Evolutionary conservation across 805 yeast species (phyloP), one percentile per base, ranked within the genome.

Genomic region (Grigorovia transvaalensis): DNA sequence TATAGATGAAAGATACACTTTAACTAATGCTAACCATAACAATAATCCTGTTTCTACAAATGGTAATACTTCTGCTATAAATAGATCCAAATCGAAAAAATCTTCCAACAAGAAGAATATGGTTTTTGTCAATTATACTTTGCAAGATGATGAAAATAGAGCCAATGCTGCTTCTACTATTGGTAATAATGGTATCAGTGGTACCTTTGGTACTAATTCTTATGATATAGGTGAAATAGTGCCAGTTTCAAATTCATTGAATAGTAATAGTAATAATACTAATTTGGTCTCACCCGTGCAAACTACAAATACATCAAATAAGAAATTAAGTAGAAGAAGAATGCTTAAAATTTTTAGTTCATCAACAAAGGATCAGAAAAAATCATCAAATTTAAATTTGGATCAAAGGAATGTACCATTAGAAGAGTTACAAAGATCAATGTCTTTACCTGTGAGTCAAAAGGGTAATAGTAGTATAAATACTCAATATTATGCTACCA

Each of bases 91-190:
- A 9, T 15, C 41, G n/a, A 56, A 57, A 47, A 50, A 50, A 44
- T 54, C 54, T 49, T 57, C 53, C 44, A 59, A 54, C 40, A 53
- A 56, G 13, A 62, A 64, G 15, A 63, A 59, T 30, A 64, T 66
- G 67, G 68, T 64, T 6, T 66, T 66, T 51, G 70, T 66, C 9
- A 66, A 66, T 53, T 66, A 65, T 49, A 65, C 68, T 18, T 68
- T 66, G 9, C 67, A 65, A 45, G 68, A 65, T 40, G 55, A 44
- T 9, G 19, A 17, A 13, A 44, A 49, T 20, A 43, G 50, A 4
- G 20, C 47, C 6, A 48, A 45, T 29, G 33, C n/a, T 18, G 15
- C 46, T 30, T 15, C 2, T 33, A 29, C 45, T 40, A 41, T 3
- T 38, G 15, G 8, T 38, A 13, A 38, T 38, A 13, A 13, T 15